Evolutionary conservation across 1,284 basidiomycete genomes (phyloP), one percentile per base, ranked within the genome.

Genomic region (Microbotryum scabiosae): DNA sequence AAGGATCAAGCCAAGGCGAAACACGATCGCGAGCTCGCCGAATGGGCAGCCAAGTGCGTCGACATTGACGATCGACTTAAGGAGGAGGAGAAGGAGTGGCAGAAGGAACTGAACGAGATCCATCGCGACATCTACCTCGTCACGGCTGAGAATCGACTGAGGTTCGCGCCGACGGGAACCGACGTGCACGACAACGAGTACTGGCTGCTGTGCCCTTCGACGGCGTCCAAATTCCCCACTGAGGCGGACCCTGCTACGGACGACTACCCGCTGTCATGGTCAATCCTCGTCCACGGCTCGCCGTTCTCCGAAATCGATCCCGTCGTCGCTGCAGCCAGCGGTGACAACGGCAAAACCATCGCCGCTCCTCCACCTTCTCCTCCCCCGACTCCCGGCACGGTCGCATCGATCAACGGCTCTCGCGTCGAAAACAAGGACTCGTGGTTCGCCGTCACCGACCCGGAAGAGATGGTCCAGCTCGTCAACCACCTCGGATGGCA

Each of bases 191-290:
- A 32, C n/a, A 52, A 32, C 12, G 25, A 52, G 32, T 52, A 52
- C 51, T 52, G 32, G n/a, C 25, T 52, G 25, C 6, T 52, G 26
- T 28, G 20, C 26, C 30, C 20, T 12, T n/a, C 23, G 14, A n/a
- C 12, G n/a, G 26, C 14, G n/a, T 52, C 51, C 25, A 23, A n/a
- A 32, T 52, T 52, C 30, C 51, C 51, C 30, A 52, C 51, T 10
- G 32, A 52, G 30, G 32, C 25, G n/a, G 23, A 28, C 25, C 51
- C 25, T 30, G 51, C 25, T 14, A 14, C 18, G 12, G 51, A 52
- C 51, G 51, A 52, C 51, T 52, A 52, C 32, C 51, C 51, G 32
- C 5, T 52, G 21, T 25, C 51, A 28, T 52, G 51, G 51, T n/a
- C 51, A 9, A 52, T 52, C n/a, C n/a, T 52, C 9, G 51, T 52